Percentiles rank a stretch among this genome's conserved stretches.
These are phyloP conservation scores for Aureococcus anophagefferens DNA, from an alignment of 108 stramenopile species.

Conservation along the genomic window DNA sequence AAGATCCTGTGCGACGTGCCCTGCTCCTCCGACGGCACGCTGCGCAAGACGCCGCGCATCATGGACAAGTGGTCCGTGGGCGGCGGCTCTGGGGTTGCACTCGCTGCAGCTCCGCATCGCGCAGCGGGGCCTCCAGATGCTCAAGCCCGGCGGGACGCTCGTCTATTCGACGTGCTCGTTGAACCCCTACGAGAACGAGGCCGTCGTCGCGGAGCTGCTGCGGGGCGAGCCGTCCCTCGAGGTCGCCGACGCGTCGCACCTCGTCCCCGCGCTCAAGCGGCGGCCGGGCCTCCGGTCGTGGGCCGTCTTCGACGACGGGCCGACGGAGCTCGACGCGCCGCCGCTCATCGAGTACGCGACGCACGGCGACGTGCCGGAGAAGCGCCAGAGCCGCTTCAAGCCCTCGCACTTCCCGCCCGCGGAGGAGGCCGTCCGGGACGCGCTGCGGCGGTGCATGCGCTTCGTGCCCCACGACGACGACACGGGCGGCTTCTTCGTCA, in stretches of 20 bases:
- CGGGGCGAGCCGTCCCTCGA: neutral
- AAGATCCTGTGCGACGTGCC: constrained; percentile 93
- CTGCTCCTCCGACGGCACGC: constrained; percentile 92
- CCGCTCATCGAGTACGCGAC: neutral
- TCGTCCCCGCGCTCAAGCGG: neutral
- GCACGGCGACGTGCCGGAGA: neutral
- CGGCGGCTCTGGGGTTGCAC: constrained; percentile 51
- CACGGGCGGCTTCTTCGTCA: constrained; percentile 91
- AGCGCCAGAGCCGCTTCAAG: neutral
- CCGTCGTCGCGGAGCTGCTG: constrained; percentile 70
- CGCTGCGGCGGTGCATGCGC: constrained; percentile 57
- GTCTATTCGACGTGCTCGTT: constrained; percentile 95
- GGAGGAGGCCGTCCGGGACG: constrained; percentile 8
- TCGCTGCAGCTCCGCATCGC: constrained; percentile 68
- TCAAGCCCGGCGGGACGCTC: constrained; percentile 66
- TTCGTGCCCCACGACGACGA: constrained; percentile 89
- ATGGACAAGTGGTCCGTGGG: constrained; percentile 62
- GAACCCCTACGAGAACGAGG: constrained; percentile 97
- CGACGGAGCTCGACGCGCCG: neutral
- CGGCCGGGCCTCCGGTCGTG: neutral
- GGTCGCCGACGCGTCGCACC: neutral
- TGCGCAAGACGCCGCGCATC: constrained; percentile 76
- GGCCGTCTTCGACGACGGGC: neutral
- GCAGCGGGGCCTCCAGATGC: constrained; percentile 54
- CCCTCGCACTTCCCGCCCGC: constrained; percentile 14